Conservation (phyloP, 2,329 filamentous ascomycete genomes). For the Aulographum hederae region DNA sequence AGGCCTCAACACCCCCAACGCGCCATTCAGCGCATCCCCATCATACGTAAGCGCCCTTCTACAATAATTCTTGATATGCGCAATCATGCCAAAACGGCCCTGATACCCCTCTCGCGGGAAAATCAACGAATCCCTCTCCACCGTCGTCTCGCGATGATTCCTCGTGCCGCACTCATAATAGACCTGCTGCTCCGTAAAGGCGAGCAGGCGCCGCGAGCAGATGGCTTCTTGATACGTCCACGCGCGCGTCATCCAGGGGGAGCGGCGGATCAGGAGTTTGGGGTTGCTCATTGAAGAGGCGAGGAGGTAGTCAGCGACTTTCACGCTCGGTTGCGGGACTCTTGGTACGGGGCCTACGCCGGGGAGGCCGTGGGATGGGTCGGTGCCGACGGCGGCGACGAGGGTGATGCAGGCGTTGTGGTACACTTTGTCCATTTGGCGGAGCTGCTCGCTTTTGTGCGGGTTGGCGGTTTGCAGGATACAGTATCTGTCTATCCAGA, state of each 20-base stretch:
- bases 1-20: no score
- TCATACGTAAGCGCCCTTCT: no score
- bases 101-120: no score
- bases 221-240: constrained; percentile 6
- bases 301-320: not conserved
- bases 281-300: not conserved
- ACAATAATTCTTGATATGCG: no score
- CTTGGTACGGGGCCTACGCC: not conserved
- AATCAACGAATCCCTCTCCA: no score
- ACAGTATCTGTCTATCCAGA: constrained; percentile 5
- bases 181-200: constrained; percentile 5
- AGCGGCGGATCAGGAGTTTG: not conserved
- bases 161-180: constrained; percentile 6
- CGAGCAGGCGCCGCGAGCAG: constrained; percentile 3
- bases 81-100: no score
- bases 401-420: constrained; percentile 4
- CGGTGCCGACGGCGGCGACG: constrained; percentile 1
- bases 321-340: not conserved
- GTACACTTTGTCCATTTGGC: constrained; percentile 4
- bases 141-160: no score
- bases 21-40: no score
- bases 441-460: not conserved
- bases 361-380: constrained; percentile 3
- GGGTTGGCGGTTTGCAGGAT: constrained; percentile 4
- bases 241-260: constrained; percentile 2